Evolutionary conservation across 192 early-diverging fungal species (phyloP), one percentile per base, ranked within the genome.

Genomic region (Lunasporangiospora selenospora): DNA sequence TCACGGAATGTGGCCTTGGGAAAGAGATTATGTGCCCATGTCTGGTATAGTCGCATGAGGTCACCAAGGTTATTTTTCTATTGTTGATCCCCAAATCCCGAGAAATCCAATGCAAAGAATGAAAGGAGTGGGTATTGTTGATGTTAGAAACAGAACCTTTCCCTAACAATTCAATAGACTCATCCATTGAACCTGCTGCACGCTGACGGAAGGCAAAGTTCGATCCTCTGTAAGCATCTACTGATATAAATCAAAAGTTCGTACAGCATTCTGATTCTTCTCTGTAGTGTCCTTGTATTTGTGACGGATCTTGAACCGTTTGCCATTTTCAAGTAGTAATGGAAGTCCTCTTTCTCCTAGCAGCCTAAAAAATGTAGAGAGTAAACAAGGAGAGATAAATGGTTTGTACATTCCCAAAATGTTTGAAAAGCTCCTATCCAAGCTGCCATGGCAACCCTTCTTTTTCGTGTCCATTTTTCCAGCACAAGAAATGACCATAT

Each of bases 21-120:
- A 15, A 73, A 73, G 30, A 73, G 18, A 36, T 73, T 73, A 19
- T 73, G 69, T 0, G 60, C 69, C 69, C 69, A 73, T 2, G 61
- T 73, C 39, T 73, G 69, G 42, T 73, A 73, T 11, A 73, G 12
- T 2, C 60, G 40, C 69, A 73, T 73, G 34, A 73, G 34, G 31
- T 73, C 55, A 4, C 31, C 53, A 23, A 73, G 3, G 18, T 73
- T 73, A 19, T 62, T 37, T 57, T 58, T 73, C 69, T 73, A 58
- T 10, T 0, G n/a, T n/a, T n/a, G n/a, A n/a, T n/a, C n/a, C n/a
- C n/a, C n/a, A n/a, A n/a, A n/a, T n/a, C n/a, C n/a, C n/a, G n/a
- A n/a, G 10, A 47, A 10, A 33, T 40, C 15, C 2, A 51, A 5
- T 1, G 5, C 5, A 13, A 16, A 12, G 10, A 4, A 54, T n/a